Conservation (phyloP, 164 flowering plant species). For the Aristolochia fimbriata region DNA sequence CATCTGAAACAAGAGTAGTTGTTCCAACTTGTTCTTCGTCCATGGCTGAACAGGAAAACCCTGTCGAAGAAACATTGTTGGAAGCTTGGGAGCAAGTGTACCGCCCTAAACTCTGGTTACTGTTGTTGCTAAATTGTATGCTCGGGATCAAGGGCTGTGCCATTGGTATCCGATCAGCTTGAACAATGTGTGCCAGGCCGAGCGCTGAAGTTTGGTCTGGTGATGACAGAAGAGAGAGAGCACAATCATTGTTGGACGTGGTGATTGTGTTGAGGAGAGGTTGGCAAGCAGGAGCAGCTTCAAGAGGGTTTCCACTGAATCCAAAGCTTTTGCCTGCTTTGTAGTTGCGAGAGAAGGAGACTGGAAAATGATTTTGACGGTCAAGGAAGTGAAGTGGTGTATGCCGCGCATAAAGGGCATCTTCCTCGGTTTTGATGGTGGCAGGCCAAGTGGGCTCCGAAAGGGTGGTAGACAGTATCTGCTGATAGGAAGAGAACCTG, state of each 20-base stretch:
- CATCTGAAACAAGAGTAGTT: conserved; percentile 5
- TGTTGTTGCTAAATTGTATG: conserved; percentile 11
- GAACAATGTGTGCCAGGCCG: conserved; percentile 26
- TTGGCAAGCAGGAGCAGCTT: conserved; percentile 25
- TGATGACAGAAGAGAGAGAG: conserved; percentile 96
- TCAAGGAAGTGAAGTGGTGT: conserved; percentile 21
- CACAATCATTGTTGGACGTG: conserved; percentile 48
- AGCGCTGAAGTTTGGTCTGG: conserved; percentile 29
- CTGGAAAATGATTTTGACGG: conserved; percentile 21
- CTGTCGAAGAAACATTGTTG: conserved; percentile 2
- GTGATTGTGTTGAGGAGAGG: conserved; percentile 21
- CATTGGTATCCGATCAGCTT: conserved; percentile 18
- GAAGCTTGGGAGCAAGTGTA: conserved; percentile 8
- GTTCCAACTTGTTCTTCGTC: conserved; percentile 21
- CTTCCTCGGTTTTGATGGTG: conserved; percentile 35
- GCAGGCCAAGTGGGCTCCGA: conserved; percentile 34
- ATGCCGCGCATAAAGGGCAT: conserved; percentile 18
- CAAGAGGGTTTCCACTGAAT: conserved; percentile 12
- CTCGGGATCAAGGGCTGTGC: conserved; percentile 22
- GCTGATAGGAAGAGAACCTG: conserved; percentile 16
- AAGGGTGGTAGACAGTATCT: conserved; percentile 22
- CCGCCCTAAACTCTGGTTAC: conserved; percentile 11
- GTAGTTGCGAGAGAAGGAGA: conserved; percentile 22
- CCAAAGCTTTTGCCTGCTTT: conserved; percentile 43
- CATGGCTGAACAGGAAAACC: conserved; percentile 13